Percentiles rank a stretch among this genome's conserved stretches.
These are phyloP conservation scores for Cladorrhinum sp. DNA, from an alignment of 2,329 filamentous ascomycete species.

Conservation along the genomic window DNA sequence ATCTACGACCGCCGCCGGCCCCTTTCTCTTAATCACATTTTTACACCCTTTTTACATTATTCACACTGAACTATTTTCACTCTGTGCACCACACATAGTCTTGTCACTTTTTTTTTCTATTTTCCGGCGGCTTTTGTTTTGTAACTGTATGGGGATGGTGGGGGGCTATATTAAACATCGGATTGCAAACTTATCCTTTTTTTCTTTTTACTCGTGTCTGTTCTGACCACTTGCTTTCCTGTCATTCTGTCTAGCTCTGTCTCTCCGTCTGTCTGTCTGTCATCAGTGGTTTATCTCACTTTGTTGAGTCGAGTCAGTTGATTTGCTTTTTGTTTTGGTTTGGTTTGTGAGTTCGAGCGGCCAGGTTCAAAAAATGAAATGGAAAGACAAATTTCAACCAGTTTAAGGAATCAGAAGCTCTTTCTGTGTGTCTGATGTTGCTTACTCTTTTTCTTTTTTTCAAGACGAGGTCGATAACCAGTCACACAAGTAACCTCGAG, in stretches of 20 bases:
- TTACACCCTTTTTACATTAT: slow-evolving; percentile 3
- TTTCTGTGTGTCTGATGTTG: not conserved
- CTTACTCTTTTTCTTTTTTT: no score
- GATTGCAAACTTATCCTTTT: slow-evolving; percentile 32
- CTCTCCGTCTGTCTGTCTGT: not conserved
- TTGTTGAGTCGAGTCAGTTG: slow-evolving; percentile 19
- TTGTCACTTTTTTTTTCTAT: no score
- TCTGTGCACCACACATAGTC: slow-evolving; percentile 13
- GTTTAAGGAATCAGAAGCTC: not conserved
- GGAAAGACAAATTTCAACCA: not conserved
- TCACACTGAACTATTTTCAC: slow-evolving; percentile 4
- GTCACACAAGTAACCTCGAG: no score
- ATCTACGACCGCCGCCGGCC: not conserved
- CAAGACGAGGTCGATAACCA: no score
- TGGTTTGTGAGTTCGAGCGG: slow-evolving; percentile 8
- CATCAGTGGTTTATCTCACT: not conserved
- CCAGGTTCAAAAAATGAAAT: slow-evolving; percentile 7
- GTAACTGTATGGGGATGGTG: slow-evolving; percentile 13
- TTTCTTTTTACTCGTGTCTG: slow-evolving; percentile 30
- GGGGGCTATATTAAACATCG: slow-evolving; percentile 13
- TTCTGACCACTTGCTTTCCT: slow-evolving; percentile 23
- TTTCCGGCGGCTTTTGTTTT: slow-evolving; percentile 16
- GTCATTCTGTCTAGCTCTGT: slow-evolving; percentile 1
- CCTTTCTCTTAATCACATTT: slow-evolving; percentile 3
- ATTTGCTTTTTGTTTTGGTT: slow-evolving; percentile 27